phyloP scores from a whole-genome alignment of 495 filamentous ascomycete genomes.

The Chaetomium fimeti region DNA sequence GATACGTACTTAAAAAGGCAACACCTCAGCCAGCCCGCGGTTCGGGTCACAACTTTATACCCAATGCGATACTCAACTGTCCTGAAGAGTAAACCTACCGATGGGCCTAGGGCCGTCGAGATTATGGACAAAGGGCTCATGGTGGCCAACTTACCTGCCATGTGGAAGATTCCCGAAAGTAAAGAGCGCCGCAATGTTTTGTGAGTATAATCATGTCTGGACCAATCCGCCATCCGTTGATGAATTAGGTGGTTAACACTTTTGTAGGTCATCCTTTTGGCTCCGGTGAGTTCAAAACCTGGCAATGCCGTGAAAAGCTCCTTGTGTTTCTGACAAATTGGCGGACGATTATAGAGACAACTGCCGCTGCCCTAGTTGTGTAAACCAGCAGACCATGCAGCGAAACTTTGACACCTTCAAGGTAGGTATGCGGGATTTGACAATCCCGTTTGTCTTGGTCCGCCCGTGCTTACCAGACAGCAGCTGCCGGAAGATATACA shows the following conservation, averaged over 20 bases:
- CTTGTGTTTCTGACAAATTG: neutral
- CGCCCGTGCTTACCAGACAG: neutral
- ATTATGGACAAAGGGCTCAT: neutral
- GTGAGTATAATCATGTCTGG: neutral
- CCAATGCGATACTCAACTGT: neutral
- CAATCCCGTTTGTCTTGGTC: neutral
- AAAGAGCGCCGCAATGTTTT: neutral
- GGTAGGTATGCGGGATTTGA: conserved; percentile 16
- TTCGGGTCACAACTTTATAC: neutral
- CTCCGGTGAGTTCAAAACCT: conserved; percentile 36
- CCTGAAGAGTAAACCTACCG: neutral
- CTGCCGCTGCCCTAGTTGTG: conserved; percentile 71
- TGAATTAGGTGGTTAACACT: neutral
- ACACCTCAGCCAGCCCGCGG: neutral
- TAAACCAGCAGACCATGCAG: conserved; percentile 76
- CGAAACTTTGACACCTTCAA: conserved; percentile 68
- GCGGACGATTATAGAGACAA: conserved; percentile 60
- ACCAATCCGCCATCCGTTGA: neutral
- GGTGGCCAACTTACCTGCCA: neutral
- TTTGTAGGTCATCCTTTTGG: conserved; percentile 35
- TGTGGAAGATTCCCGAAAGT: neutral
- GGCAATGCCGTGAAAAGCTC: neutral
- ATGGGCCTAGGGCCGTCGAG: neutral
- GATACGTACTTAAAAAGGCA: neutral
- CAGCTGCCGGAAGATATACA: conserved; percentile 55